phyloP scores from a whole-genome alignment of 768 basidiomycete genomes.

The Phaeotremella fagi region DNA sequence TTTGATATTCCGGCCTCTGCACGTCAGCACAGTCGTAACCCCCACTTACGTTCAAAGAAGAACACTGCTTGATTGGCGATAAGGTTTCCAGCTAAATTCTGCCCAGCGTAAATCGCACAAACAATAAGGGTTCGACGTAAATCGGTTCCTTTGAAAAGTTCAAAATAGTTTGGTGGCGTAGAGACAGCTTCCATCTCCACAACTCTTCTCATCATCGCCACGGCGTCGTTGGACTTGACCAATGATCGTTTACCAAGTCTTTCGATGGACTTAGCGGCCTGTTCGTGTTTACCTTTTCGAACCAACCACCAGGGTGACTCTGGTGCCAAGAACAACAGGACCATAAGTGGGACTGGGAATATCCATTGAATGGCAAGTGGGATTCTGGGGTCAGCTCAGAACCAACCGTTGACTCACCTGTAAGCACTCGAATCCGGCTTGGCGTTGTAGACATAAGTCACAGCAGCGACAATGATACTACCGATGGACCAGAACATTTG shows the following conservation, averaged over 20 bases:
- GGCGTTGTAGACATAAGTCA: conserved; percentile 31
- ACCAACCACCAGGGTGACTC: conserved; percentile 47
- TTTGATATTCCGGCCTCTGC: conserved; percentile 32
- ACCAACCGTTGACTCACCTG: conserved; percentile 18
- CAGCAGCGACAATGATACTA: conserved; percentile 42
- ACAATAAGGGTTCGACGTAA: conserved; percentile 36
- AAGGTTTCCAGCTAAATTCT: conserved; percentile 40
- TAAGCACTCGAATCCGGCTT: conserved; percentile 20
- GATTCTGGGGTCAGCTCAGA: conserved; percentile 15
- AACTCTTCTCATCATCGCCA: conserved; percentile 46
- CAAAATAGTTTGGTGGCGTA: conserved; percentile 23
- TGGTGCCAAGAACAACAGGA: conserved; percentile 40
- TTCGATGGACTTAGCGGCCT: conserved; percentile 28
- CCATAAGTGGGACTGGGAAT: conserved; percentile 38
- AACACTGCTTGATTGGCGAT: conserved; percentile 33
- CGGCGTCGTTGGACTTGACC: conserved; percentile 18
- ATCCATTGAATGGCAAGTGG: conserved; percentile 42
- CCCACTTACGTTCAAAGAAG: conserved; percentile 31
- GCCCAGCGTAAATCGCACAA: conserved; percentile 38
- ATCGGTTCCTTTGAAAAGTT: conserved; percentile 39
- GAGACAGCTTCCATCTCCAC: conserved; percentile 22
- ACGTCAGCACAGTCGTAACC: not conserved
- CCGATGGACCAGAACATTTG: conserved; percentile 47
- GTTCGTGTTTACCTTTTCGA: conserved; percentile 32
- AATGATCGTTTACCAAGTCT: conserved; percentile 21